Base-by-base conservation (phyloP, 1,139 yeast species). In the Chernovozyma aurita region DNA sequence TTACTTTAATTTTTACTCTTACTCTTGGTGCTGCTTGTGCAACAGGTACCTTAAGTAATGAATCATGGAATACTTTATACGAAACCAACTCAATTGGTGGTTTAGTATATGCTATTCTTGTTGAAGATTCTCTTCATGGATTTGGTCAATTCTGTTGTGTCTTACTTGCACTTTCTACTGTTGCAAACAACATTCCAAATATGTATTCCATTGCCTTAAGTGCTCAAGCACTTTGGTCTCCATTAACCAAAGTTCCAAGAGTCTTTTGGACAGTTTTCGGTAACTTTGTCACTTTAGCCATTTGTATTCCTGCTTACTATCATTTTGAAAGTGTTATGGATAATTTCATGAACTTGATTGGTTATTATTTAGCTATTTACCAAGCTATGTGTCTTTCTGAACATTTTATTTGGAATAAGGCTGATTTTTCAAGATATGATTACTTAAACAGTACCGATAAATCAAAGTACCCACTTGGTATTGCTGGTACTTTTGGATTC, bases 61-160 rank as follows among this genome's bases (percentile, higher is more conserved):
- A 59, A 4, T 59, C 56, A 30, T 85, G 85, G 77, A 56, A 47
- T n/a, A 70, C 58, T 11, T 63, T 70, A 40, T 82, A 81, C 63
- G 50, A 57, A 1, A 62, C 70, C 34, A 65, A 78, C 54, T 70
- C 82, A 15, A 66, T 83, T 51, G 97, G 97, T 61, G 96, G 96
- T 31, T 73, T 88, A 48, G 78, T 86, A 37, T 86, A 78, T 55
- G 82, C 81, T 37, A 75, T 88, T 47, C 65, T 88, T 45, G 94
- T 85, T 37, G 75, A 78, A 44, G 75, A 87, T 55, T 83, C 95
- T 12, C 73, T 88, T 43, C 88, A 83, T 59, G 90, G 88, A 7
- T 88, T 88, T 47, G 97, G 97, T 42, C 80, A 86, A 59, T 87
- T 88, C 70, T 82, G 90, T 63, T 79, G 90, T 65, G 96, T 88